Conservation (phyloP, 1,284 basidiomycete species). For the Anthracocystis setariae region DNA sequence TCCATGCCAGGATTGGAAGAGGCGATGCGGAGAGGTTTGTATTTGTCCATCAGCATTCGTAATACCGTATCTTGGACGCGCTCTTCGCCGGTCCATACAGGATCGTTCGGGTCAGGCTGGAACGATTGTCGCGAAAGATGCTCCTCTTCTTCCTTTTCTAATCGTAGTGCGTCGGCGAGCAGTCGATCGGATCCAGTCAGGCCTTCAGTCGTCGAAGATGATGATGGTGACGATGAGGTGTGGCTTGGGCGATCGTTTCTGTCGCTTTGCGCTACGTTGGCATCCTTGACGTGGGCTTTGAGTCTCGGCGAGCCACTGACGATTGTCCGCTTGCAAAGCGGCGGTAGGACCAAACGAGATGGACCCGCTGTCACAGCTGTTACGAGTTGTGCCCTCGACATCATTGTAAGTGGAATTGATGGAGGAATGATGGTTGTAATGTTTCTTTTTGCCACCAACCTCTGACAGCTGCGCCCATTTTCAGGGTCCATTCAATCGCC, state of each 20-base stretch:
- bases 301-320: no score
- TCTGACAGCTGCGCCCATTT: not conserved
- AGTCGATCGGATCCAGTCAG: conserved; percentile 35
- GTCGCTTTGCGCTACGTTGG: no score
- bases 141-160: conserved; percentile 25
- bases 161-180: conserved; percentile 16
- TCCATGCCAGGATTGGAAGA: not conserved
- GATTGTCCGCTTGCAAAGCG: no score
- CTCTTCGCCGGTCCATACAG: conserved; percentile 60
- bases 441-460: not conserved
- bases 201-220: not conserved
- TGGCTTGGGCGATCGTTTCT: not conserved
- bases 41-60: conserved; percentile 65
- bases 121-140: not conserved
- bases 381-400: no score
- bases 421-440: not conserved
- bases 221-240: no score
- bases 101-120: conserved; percentile 36
- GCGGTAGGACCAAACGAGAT: no score
- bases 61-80: conserved; percentile 57
- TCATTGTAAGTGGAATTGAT: no score
- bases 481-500: conserved; percentile 8
- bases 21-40: conserved; percentile 54
- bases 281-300: no score
- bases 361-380: no score